Evolutionary conservation across 2,329 filamentous ascomycete species (phyloP).

Genomic region (Chaetomium globosum): DNA sequence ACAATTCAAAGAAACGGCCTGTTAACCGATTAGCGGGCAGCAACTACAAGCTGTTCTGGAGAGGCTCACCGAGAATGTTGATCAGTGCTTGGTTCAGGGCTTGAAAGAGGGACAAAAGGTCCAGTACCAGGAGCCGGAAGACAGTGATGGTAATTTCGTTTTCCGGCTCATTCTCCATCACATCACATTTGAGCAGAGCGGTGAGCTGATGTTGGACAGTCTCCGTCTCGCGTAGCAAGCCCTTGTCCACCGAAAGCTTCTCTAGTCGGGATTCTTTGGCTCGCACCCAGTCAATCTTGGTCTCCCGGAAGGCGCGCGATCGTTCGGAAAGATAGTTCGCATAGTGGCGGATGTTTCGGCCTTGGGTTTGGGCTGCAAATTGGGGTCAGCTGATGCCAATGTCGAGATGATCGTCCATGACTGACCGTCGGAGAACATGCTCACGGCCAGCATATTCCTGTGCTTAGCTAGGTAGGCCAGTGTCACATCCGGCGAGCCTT

Average conservation of each 20-base stretch:
- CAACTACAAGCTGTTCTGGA: background rate
- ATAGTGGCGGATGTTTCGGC: conserved; percentile 91
- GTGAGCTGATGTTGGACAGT: conserved; percentile 84
- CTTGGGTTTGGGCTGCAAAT: conserved; percentile 80
- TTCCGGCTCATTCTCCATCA: conserved; percentile 84
- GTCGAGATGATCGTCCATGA: conserved; percentile 30
- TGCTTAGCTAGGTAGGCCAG: conserved; percentile 81
- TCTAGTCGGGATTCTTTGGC: conserved; percentile 81
- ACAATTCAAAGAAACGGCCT: conserved; percentile 99
- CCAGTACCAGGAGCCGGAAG: conserved; percentile 86
- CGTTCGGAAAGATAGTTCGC: conserved; percentile 82
- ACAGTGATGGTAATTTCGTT: conserved; percentile 97
- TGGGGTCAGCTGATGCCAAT: conserved; percentile 23
- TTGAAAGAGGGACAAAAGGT: conserved; percentile 87
- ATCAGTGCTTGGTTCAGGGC: conserved; percentile 97
- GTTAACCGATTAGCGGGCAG: conserved; percentile 34
- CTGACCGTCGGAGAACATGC: conserved; percentile 88
- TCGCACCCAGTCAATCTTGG: conserved; percentile 87
- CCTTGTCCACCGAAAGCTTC: conserved; percentile 85
- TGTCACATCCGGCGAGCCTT: conserved; percentile 87
- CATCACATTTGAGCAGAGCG: conserved; percentile 82
- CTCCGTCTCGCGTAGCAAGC: conserved; percentile 88
- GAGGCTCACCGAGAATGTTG: conserved; percentile 79
- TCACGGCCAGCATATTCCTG: conserved; percentile 81
- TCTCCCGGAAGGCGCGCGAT: conserved; percentile 78